Percentiles rank a stretch among this genome's conserved stretches.
phyloP scores from a whole-genome alignment of 176 grass and related monocot genomes.

The Aegilops speltoides region DNA sequence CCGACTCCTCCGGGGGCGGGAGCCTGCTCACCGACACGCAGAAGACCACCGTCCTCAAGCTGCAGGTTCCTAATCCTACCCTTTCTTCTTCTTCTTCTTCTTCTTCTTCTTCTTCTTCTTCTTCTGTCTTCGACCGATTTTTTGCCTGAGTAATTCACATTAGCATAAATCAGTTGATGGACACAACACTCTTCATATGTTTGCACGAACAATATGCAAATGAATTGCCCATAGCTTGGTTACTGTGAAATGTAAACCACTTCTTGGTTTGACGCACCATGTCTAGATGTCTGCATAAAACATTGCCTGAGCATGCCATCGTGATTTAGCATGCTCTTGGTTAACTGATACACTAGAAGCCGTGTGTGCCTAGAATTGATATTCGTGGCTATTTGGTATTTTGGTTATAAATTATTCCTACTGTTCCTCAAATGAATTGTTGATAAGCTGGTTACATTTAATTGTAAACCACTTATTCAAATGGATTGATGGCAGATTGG shows the following conservation, averaged over 20 bases:
- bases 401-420: not conserved
- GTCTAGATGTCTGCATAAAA: not conserved
- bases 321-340: too few relatives aligned
- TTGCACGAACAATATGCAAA: not conserved
- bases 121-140: not conserved
- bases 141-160: not conserved
- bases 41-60: conserved; percentile 91
- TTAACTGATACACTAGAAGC: not conserved
- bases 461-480: not conserved
- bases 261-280: not conserved
- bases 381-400: not conserved
- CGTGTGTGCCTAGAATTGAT: not conserved
- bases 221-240: not conserved
- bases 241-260: not conserved
- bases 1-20: conserved; percentile 46
- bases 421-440: not conserved
- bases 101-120: not conserved
- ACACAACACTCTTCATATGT: not conserved
- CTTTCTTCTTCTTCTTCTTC: not conserved
- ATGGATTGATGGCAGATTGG: not conserved
- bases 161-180: not conserved
- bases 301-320: not conserved
- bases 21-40: conserved; percentile 77
- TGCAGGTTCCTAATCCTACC: conserved; percentile 47
- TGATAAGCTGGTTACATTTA: not conserved